Base-by-base conservation (phyloP, 2,329 filamentous ascomycete genomes). In the Venturia oleaginea region DNA sequence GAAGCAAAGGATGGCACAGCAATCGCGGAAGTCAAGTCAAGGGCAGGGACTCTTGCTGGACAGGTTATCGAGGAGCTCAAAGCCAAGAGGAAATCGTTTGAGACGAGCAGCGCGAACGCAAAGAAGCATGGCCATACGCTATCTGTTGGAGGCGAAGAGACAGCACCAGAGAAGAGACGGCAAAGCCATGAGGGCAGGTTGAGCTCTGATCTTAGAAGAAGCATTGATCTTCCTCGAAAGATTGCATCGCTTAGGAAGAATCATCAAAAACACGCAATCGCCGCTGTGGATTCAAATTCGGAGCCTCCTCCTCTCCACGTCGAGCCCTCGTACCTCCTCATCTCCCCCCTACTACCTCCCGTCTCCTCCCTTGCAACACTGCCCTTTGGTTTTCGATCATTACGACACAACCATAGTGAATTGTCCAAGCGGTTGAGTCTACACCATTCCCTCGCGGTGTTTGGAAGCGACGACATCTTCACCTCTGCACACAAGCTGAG, bases 381-480 rank as follows among this genome's bases (percentile, higher is more conserved):
- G 15, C 68, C 71, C 1, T 63, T 76, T 19, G 70, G 68, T 34
- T 57, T 37, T n/a, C n/a, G 57, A 40, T 17, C 59, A 4, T 34
- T 64, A 34, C 19, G 59, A 40, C 34, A n/a, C 65, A 2, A 37
- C 59, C 30, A 63, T 32, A 43, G 37, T 34, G 43, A 42, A 32
- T 32, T 32, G 19, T 3, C 32, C 4, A 32, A 63, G 62, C 67
- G 42, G 22, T 48, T 68, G 10, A 59, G 68, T 5, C 70, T 69
- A 43, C 68, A 72, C 59, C 63, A 63, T 5, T 88, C 88, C 0
- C 73, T 96, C 40, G 86, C 85, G 0, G 75, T 96, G 0, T 96
- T 87, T 71, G 93, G 92, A 1, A 84, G 87, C 61, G 79, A 83
- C 4, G 92, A 97, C 73, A 76, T 81, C 0, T 95, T 97, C 68